phyloP scores from a whole-genome alignment of 257 asterid species.

The Eucommia ulmoides region DNA sequence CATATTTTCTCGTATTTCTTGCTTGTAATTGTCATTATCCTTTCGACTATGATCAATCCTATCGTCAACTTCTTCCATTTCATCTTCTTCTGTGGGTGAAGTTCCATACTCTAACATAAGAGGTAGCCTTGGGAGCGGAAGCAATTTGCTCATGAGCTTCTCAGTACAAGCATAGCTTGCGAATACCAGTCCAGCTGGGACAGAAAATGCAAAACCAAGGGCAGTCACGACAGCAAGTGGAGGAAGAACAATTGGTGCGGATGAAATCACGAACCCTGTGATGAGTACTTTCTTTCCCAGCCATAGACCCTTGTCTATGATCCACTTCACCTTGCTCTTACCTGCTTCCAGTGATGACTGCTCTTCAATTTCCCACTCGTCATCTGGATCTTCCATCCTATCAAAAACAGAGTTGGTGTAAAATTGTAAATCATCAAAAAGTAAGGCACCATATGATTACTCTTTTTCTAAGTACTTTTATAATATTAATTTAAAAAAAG shows the following conservation, averaged over 20 bases:
- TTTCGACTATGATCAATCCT: not conserved
- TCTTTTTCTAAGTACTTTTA: too few species aligned
- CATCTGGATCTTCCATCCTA: conserved; percentile 43
- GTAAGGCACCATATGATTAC: too few species aligned
- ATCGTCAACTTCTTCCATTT: not conserved
- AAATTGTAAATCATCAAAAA: too few species aligned
- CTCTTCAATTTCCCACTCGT: conserved; percentile 22
- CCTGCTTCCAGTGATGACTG: conserved; percentile 6
- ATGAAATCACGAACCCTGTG: conserved; percentile 47
- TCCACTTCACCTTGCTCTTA: conserved; percentile 29
- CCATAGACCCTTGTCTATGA: conserved; percentile 24
- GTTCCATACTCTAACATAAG: conserved; percentile 12
- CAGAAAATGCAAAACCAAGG: conserved; percentile 37
- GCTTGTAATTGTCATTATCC: not conserved
- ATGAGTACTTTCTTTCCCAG: conserved; percentile 47
- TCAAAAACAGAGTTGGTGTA: too few species aligned
- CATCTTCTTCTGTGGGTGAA: conserved; percentile 4
- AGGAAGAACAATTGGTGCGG: conserved; percentile 64
- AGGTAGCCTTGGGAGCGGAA: conserved; percentile 20
- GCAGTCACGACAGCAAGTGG: conserved; percentile 46
- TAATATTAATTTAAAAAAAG: too few species aligned
- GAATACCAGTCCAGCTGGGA: conserved; percentile 47
- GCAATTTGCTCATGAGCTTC: conserved; percentile 54
- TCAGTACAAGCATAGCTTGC: conserved; percentile 59
- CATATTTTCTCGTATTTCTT: not conserved